These are phyloP conservation scores for Picocystis salinarum DNA, from an alignment of 139 green algal genomes.

Conservation along the genomic window DNA sequence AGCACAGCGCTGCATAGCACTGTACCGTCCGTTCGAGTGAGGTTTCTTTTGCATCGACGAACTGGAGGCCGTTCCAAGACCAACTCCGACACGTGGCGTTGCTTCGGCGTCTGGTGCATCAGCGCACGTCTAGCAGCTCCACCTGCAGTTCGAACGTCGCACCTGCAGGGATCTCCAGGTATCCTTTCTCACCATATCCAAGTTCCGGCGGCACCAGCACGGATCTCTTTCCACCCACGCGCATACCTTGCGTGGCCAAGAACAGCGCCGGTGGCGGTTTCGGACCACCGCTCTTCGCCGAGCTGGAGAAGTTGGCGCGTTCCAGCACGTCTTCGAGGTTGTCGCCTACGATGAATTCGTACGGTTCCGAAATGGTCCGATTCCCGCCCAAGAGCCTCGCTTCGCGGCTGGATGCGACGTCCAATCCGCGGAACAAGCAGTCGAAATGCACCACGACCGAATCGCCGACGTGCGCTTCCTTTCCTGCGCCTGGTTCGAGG, in stretches of 20 bases:
- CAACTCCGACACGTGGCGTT: too few species aligned
- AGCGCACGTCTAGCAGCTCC: too few species aligned
- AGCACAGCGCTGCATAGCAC: too few species aligned
- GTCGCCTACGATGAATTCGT: constrained; percentile 57
- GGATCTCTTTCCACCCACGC: constrained; percentile 56
- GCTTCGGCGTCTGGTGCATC: too few species aligned
- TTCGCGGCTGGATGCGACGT: constrained; percentile 59
- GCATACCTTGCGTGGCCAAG: constrained; percentile 64
- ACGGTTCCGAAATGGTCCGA: constrained; percentile 69
- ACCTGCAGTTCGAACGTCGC: too few species aligned
- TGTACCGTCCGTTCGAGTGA: too few species aligned
- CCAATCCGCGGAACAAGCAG: constrained; percentile 54
- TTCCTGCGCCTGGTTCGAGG: too few species aligned
- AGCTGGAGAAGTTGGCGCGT: too few species aligned
- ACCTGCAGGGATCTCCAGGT: constrained; percentile 52
- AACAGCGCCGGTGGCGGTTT: constrained; percentile 66
- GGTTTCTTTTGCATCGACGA: too few species aligned
- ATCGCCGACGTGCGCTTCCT: too few species aligned
- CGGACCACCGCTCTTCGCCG: constrained; percentile 39
- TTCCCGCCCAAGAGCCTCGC: constrained; percentile 74
- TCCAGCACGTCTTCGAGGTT: constrained; percentile 19
- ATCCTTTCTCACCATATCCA: constrained; percentile 38
- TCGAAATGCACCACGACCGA: constrained; percentile 94
- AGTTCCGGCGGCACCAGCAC: constrained; percentile 16
- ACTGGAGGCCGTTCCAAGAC: too few species aligned